These are phyloP conservation scores for Pyricularia sp. DNA, from an alignment of 2,329 filamentous ascomycete species.

Conservation along the genomic window DNA sequence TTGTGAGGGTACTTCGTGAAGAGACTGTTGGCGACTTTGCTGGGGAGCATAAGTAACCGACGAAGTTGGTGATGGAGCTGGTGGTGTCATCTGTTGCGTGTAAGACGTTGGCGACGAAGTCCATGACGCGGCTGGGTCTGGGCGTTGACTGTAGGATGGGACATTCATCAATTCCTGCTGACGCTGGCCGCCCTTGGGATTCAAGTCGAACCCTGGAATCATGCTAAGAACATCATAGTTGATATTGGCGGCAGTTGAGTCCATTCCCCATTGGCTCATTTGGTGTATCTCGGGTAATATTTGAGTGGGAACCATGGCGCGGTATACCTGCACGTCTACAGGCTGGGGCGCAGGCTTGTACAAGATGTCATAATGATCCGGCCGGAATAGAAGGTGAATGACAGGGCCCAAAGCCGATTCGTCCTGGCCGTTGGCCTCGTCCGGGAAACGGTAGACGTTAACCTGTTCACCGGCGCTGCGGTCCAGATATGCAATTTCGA, in stretches of 20 bases:
- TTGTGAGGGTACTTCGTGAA: not conserved
- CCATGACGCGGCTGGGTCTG: not conserved
- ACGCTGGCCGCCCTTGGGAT: slow-evolving; percentile 8
- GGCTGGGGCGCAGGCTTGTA: slow-evolving; percentile 36
- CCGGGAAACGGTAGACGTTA: slow-evolving; percentile 55
- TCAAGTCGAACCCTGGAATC: slow-evolving; percentile 30
- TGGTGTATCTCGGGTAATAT: slow-evolving; percentile 11
- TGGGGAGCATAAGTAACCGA: not conserved
- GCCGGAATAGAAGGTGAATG: slow-evolving; percentile 52
- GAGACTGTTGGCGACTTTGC: not conserved
- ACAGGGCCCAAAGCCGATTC: slow-evolving; percentile 31
- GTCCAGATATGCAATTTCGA: slow-evolving; percentile 88
- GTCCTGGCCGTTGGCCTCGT: slow-evolving; percentile 35
- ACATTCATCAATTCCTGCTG: not conserved
- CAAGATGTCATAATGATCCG: slow-evolving; percentile 85
- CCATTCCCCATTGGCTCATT: slow-evolving; percentile 21
- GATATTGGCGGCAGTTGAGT: slow-evolving; percentile 25
- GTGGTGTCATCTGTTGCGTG: not conserved
- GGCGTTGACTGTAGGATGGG: not conserved
- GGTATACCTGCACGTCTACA: slow-evolving; percentile 37
- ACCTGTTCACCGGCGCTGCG: slow-evolving; percentile 66
- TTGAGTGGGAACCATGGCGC: slow-evolving; percentile 22
- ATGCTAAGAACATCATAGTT: slow-evolving; percentile 31
- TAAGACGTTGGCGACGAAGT: not conserved
- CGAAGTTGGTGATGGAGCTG: not conserved